A percentile compares a stretch with the other conserved stretches of the same genome.
Conservation (phyloP, 2,329 filamentous ascomycete species). For the Apiospora kogelbergensis region DNA sequence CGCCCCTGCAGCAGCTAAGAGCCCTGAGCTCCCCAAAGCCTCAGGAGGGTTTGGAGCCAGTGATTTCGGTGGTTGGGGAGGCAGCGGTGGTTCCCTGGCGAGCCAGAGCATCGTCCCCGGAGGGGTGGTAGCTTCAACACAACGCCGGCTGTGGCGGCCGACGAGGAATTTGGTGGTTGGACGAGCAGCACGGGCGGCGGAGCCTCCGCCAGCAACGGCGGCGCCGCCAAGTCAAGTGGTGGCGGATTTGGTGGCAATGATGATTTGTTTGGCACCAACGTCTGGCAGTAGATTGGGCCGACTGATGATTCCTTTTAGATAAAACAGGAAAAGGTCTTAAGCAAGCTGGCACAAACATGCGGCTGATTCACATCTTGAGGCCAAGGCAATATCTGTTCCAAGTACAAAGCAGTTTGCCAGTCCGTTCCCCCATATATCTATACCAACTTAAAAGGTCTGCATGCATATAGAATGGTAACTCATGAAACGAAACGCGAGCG, state of each 20-base stretch:
- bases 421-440: background rate
- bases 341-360: background rate
- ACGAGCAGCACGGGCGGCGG: slow-evolving; percentile 63
- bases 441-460: background rate
- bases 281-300: slow-evolving; percentile 69
- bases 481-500: background rate
- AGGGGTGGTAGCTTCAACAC: slow-evolving; percentile 64
- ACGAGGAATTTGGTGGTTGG: slow-evolving; percentile 97
- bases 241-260: slow-evolving; percentile 63
- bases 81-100: slow-evolving; percentile 47
- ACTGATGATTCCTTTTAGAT: slow-evolving; percentile 2
- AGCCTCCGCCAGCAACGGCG: slow-evolving; percentile 32
- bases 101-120: slow-evolving; percentile 62
- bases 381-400: background rate
- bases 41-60: slow-evolving; percentile 45
- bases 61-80: slow-evolving; percentile 62
- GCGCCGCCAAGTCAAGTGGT: slow-evolving; percentile 53
- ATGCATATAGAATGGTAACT: background rate
- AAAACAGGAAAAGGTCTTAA: slow-evolving; percentile 2
- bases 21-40: slow-evolving; percentile 45
- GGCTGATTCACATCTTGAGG: background rate
- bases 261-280: slow-evolving; percentile 85
- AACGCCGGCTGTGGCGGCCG: slow-evolving; percentile 72
- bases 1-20: slow-evolving; percentile 57
- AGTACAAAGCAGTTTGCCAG: background rate